These are phyloP conservation scores for Thielaviopsis euricoi DNA, from an alignment of 2,329 filamentous ascomycete genomes.

Conservation along the genomic window DNA sequence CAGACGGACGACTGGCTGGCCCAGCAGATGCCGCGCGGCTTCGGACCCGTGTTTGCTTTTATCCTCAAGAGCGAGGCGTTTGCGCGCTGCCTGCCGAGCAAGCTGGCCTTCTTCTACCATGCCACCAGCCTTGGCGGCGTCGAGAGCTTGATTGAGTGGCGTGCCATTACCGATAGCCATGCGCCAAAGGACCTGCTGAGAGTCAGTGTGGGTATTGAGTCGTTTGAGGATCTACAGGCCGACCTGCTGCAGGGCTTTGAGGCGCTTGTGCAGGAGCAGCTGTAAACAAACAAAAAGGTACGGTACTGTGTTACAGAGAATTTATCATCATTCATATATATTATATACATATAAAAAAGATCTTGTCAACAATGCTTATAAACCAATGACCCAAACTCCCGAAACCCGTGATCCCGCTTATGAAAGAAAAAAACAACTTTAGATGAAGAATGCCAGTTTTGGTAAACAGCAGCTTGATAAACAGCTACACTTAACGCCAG, in stretches of 20 bases:
- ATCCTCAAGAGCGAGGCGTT: constrained; percentile 40
- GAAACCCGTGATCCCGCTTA: background rate
- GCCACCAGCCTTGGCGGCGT: constrained; percentile 88
- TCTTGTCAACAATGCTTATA: background rate
- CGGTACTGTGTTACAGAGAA: background rate
- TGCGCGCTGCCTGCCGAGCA: constrained; percentile 58
- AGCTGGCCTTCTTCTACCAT: constrained; percentile 74
- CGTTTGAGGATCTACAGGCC: constrained; percentile 63
- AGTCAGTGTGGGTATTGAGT: constrained; percentile 76
- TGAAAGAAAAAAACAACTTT: constrained; percentile 2
- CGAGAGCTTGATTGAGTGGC: constrained; percentile 93
- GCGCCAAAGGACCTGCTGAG: constrained; percentile 61
- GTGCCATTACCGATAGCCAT: constrained; percentile 64
- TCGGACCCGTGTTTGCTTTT: constrained; percentile 74
- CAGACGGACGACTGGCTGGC: constrained; percentile 55
- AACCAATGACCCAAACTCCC: background rate
- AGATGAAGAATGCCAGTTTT: background rate
- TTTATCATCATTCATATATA: background rate
- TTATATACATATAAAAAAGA: background rate
- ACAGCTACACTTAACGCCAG: no score
- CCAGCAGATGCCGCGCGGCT: constrained; percentile 83
- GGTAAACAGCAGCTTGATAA: background rate
- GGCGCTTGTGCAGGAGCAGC: constrained; percentile 27
- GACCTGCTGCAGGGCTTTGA: constrained; percentile 56
- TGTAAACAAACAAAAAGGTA: background rate